These are phyloP conservation scores for Cyclotella kingstonii DNA, from an alignment of 108 stramenopile species.

Conservation along the genomic window DNA sequence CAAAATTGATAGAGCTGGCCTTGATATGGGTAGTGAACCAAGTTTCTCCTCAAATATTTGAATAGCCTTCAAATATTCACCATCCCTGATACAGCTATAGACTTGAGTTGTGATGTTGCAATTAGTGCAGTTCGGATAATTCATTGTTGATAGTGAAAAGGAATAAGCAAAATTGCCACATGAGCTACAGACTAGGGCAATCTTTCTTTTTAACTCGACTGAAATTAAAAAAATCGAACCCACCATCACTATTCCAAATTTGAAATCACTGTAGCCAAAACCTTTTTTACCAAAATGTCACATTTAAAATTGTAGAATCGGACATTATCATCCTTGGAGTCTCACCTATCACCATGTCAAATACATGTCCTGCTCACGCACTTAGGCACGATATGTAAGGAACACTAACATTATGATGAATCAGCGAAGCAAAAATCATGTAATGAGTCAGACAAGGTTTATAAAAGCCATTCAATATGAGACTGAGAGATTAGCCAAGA, in stretches of 20 bases:
- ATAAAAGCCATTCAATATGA: not conserved
- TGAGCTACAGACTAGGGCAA: not conserved
- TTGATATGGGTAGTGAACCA: slow-evolving; percentile 65
- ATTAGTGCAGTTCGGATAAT: too few species aligned
- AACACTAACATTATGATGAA: too few species aligned
- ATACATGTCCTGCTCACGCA: too few species aligned
- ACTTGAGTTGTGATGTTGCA: slow-evolving; percentile 37
- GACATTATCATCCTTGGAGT: too few species aligned
- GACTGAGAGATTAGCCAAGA: not conserved
- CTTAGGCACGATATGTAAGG: too few species aligned
- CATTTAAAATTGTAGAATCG: too few species aligned
- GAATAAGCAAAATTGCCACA: not conserved
- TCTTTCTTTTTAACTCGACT: too few species aligned
- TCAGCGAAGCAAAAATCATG: not conserved
- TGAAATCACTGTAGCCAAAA: too few species aligned
- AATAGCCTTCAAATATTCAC: slow-evolving; percentile 27
- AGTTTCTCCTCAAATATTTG: slow-evolving; percentile 35
- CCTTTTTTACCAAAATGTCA: too few species aligned
- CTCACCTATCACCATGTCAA: too few species aligned
- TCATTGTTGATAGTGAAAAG: slow-evolving; percentile 2
- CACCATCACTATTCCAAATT: too few species aligned
- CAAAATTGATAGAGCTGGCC: slow-evolving; percentile 76
- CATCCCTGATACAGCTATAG: slow-evolving; percentile 31
- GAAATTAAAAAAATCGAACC: too few species aligned
- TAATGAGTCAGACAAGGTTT: not conserved